Percentiles rank a stretch among this genome's conserved stretches.
phyloP scores from a whole-genome alignment of 2,329 filamentous ascomycete species.

The Ophiostoma quercus region DNA sequence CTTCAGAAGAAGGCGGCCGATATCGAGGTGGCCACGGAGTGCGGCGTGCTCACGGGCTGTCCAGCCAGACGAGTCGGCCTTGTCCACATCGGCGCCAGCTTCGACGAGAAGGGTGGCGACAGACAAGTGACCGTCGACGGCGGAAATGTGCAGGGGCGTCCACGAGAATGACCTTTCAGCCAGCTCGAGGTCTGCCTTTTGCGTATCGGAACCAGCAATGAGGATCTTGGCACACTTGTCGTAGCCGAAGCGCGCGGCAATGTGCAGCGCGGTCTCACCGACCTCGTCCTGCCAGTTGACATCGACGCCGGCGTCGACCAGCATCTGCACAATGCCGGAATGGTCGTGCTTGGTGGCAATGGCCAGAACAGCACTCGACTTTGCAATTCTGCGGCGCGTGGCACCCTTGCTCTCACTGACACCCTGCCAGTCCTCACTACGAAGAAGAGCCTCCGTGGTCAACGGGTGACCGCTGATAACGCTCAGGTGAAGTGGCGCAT shows the following conservation, averaged over 20 bases:
- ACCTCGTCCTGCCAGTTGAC: conserved; percentile 89
- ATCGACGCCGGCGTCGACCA: conserved; percentile 85
- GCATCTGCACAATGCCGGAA: conserved; percentile 72
- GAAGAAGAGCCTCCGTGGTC: conserved; percentile 75
- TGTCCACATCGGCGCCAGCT: conserved; percentile 69
- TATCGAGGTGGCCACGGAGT: conserved; percentile 77
- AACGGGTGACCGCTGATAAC: conserved; percentile 86
- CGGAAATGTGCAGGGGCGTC: conserved; percentile 92
- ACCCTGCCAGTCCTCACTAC: conserved; percentile 72
- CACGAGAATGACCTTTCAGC: conserved; percentile 81
- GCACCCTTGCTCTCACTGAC: conserved; percentile 56
- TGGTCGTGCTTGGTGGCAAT: conserved; percentile 87
- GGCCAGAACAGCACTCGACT: conserved; percentile 81
- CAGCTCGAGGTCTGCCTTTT: conserved; percentile 60
- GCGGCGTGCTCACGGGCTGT: conserved; percentile 89
- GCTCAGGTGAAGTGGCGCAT: conserved; percentile 83
- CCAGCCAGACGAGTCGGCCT: conserved; percentile 83
- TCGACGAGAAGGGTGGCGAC: conserved; percentile 73
- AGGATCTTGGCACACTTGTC: conserved; percentile 72
- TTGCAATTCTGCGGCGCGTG: conserved; percentile 64
- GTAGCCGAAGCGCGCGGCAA: conserved; percentile 85
- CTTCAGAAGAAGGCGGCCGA: conserved; percentile 64
- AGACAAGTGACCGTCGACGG: conserved; percentile 75
- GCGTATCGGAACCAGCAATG: conserved; percentile 59
- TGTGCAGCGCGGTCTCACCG: conserved; percentile 85